These are phyloP conservation scores for Saccharum spontaneum DNA, from an alignment of 176 grass and related monocot species.

Conservation along the genomic window DNA sequence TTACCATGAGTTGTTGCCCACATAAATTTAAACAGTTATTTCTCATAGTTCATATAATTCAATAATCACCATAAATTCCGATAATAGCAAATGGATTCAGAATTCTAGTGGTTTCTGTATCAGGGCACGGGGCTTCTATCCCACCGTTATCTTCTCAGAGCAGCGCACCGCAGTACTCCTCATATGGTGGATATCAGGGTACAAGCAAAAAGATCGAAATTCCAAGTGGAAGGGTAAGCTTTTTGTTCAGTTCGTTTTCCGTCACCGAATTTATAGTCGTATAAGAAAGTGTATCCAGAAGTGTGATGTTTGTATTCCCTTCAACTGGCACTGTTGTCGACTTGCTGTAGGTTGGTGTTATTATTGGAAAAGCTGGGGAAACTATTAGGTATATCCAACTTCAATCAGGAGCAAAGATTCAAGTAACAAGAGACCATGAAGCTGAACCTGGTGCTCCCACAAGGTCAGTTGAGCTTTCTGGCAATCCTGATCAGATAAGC, in stretches of 20 bases:
- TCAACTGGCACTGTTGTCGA: neutral
- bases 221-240: slow-evolving; percentile 78
- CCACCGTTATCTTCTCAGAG: slow-evolving; percentile 63
- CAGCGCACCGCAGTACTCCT: slow-evolving; percentile 49
- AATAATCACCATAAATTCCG: neutral
- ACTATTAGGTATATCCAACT: slow-evolving; percentile 85
- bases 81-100: neutral
- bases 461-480: slow-evolving; percentile 77
- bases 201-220: slow-evolving; percentile 88
- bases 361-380: slow-evolving; percentile 93
- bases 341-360: slow-evolving; percentile 78
- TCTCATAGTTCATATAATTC: neutral
- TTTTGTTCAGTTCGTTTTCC: neutral
- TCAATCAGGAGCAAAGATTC: slow-evolving; percentile 93
- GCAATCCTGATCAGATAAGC: slow-evolving; percentile 85
- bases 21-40: neutral
- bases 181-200: slow-evolving; percentile 76
- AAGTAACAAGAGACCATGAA: slow-evolving; percentile 91
- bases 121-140: slow-evolving; percentile 54
- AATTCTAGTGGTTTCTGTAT: slow-evolving; percentile 30
- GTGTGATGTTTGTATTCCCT: neutral
- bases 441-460: slow-evolving; percentile 68
- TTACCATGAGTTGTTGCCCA: neutral
- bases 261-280: neutral
- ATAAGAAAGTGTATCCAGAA: neutral